Evolutionary conservation across 1,284 basidiomycete species (phyloP).

Genomic region (Cryptococcus deneoformans): DNA sequence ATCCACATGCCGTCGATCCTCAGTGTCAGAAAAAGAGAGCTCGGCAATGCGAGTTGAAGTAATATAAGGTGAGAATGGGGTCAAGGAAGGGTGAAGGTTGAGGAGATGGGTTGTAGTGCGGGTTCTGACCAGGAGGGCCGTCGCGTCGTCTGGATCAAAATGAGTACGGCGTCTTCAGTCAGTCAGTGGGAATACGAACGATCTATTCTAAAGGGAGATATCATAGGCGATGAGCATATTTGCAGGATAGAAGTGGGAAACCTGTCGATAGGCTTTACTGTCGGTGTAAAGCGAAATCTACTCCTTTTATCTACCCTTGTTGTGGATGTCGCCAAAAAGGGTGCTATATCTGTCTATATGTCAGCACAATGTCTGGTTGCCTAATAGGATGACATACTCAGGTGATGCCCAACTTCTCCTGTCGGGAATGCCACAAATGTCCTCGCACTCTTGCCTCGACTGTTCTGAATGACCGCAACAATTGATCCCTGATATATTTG

Average conservation of each 20-base stretch:
- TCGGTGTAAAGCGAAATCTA: slow-evolving; percentile 16
- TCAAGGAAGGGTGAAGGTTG: slow-evolving; percentile 21
- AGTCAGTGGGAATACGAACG: slow-evolving; percentile 11
- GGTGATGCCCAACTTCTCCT: slow-evolving; percentile 28
- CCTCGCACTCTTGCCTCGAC: slow-evolving; percentile 14
- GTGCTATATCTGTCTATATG: slow-evolving; percentile 24
- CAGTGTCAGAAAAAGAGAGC: slow-evolving; percentile 20
- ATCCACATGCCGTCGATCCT: slow-evolving; percentile 30
- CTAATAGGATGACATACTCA: slow-evolving; percentile 19
- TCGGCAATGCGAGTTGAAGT: slow-evolving; percentile 6
- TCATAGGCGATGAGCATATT: slow-evolving; percentile 18
- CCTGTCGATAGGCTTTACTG: slow-evolving; percentile 8
- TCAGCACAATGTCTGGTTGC: neutral
- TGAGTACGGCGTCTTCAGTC: neutral
- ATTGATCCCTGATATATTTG: slow-evolving; percentile 17
- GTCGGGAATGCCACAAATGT: slow-evolving; percentile 24
- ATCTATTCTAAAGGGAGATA: slow-evolving; percentile 19
- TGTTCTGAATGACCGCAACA: slow-evolving; percentile 16
- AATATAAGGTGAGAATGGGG: slow-evolving; percentile 6
- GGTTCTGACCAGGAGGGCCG: slow-evolving; percentile 22
- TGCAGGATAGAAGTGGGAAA: slow-evolving; percentile 33
- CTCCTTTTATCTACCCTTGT: slow-evolving; percentile 1
- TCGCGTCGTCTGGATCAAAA: slow-evolving; percentile 19
- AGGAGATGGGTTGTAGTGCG: slow-evolving; percentile 22
- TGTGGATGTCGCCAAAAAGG: slow-evolving; percentile 19